Evolutionary conservation across 2,329 filamentous ascomycete species (phyloP), one percentile per base, ranked within the genome.

Genomic region (Scedosporium apiospermum): DNA sequence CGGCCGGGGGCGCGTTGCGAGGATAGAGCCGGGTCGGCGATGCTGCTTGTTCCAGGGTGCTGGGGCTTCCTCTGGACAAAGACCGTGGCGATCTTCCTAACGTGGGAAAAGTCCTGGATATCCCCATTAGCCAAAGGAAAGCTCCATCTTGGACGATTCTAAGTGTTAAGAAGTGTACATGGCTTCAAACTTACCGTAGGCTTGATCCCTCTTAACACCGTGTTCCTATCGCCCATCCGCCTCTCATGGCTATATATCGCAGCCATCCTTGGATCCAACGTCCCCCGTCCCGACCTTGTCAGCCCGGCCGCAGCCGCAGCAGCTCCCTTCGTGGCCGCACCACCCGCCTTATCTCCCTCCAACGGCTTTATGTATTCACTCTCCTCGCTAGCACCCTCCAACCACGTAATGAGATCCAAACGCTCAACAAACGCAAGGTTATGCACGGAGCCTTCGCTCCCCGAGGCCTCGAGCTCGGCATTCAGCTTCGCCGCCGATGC

Each of bases 211-310:
- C 92, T 82, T 63, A 99, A 78, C 9, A 92, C 84, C 42, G 86
- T 92, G 76, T 99, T 99, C 68, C 93, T 86, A 75, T 99, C 93
- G 10, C 93, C 93, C 84, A 96, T 93, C 72, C 87, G 88, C 64
- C 95, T 83, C 81, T 99, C 95, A 14, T 90, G 89, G 68, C 89
- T 90, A 75, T 97, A 98, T 63, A 98, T 96, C 70, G 90, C 89
- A 64, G 89, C 85, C 68, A 98, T 76, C 65, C 92, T 80, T 49
- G 93, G 90, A 75, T 97, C 92, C 69, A 95, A 73, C 2, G 81
- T 84, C 23, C 86, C 85, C 74, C 90, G 85, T 23, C 85, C 83
- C 16, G 83, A 76, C 68, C 84, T 78, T 65, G 65, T 63, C 4
- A 65, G 73, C 23, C 55, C 55, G 7, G 75, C 72, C 49, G 72